phyloP scores from a whole-genome alignment of 140 eudicot species.

The Flaveria floridana region DNA sequence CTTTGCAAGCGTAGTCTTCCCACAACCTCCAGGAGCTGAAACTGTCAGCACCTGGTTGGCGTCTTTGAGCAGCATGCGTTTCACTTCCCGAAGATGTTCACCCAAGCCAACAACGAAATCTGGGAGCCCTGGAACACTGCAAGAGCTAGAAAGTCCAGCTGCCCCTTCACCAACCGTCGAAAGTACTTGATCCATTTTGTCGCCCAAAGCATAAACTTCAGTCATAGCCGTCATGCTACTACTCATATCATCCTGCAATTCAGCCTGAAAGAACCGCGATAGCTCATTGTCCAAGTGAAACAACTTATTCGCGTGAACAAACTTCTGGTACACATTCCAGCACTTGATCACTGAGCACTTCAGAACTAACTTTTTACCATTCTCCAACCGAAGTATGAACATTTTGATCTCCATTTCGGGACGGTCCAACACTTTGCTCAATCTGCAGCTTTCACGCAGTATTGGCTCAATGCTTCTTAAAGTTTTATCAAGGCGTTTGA shows the following conservation, averaged over 20 bases:
- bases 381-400: constrained; percentile 15
- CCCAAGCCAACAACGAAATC: constrained; percentile 46
- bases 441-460: background rate
- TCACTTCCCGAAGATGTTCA: constrained; percentile 38
- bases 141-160: constrained; percentile 34
- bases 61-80: constrained; percentile 30
- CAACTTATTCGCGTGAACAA: constrained; percentile 23
- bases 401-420: constrained; percentile 20
- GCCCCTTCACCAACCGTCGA: constrained; percentile 19
- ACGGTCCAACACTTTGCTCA: constrained; percentile 27
- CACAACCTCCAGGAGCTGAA: constrained; percentile 65
- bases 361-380: constrained; percentile 21
- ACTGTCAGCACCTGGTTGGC: constrained; percentile 32
- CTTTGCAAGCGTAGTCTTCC: constrained; percentile 51
- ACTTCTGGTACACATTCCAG: constrained; percentile 33
- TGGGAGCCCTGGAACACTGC: constrained; percentile 43
- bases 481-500: constrained; percentile 29
- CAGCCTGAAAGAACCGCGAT: constrained; percentile 23
- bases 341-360: constrained; percentile 33
- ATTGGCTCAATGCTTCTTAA: constrained; percentile 16
- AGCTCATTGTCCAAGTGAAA: constrained; percentile 28
- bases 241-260: constrained; percentile 20
- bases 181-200: constrained; percentile 27
- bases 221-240: constrained; percentile 21
- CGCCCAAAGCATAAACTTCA: constrained; percentile 26